Percentiles rank a stretch among this genome's conserved stretches.
Evolutionary conservation across 495 filamentous ascomycete genomes (phyloP).

Genomic region (Hypoxylon rickii): DNA sequence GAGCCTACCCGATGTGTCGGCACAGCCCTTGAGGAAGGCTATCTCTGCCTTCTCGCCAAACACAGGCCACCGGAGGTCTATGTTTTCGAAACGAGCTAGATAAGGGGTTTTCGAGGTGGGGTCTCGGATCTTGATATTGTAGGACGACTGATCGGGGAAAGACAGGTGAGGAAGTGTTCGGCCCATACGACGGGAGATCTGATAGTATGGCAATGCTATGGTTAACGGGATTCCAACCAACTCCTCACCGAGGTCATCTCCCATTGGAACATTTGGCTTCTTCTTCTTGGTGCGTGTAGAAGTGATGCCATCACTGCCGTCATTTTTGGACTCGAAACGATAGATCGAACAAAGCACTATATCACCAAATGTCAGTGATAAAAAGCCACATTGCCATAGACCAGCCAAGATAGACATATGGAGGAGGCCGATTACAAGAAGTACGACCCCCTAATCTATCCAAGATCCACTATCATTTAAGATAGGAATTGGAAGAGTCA

Average conservation of each 20-base stretch:
- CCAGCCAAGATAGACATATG: too few species aligned
- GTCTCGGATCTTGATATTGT: constrained; percentile 56
- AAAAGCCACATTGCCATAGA: too few species aligned
- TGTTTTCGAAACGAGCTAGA: constrained; percentile 53
- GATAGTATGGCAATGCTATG: constrained; percentile 53
- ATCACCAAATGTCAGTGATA: constrained; percentile 5
- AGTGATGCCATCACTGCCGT: constrained; percentile 55
- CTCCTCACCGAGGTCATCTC: constrained; percentile 53
- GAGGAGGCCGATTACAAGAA: too few species aligned
- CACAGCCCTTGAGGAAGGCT: constrained; percentile 52
- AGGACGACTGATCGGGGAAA: constrained; percentile 56
- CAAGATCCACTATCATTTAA: too few species aligned
- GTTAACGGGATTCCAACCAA: constrained; percentile 51
- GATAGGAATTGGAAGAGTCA: not conserved
- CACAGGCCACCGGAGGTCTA: constrained; percentile 57
- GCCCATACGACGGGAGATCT: constrained; percentile 53
- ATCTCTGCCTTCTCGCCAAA: constrained; percentile 56
- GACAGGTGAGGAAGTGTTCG: constrained; percentile 54
- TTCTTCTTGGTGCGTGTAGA: constrained; percentile 39
- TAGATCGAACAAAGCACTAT: constrained; percentile 55
- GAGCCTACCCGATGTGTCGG: constrained; percentile 45
- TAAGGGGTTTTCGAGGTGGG: constrained; percentile 53
- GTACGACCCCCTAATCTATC: too few species aligned
- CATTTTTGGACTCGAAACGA: constrained; percentile 55
- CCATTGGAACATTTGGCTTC: constrained; percentile 50